Evolutionary conservation across 1,284 basidiomycete species (phyloP), one percentile per base, ranked within the genome.

Genomic region (Cryptococcus deneoformans): DNA sequence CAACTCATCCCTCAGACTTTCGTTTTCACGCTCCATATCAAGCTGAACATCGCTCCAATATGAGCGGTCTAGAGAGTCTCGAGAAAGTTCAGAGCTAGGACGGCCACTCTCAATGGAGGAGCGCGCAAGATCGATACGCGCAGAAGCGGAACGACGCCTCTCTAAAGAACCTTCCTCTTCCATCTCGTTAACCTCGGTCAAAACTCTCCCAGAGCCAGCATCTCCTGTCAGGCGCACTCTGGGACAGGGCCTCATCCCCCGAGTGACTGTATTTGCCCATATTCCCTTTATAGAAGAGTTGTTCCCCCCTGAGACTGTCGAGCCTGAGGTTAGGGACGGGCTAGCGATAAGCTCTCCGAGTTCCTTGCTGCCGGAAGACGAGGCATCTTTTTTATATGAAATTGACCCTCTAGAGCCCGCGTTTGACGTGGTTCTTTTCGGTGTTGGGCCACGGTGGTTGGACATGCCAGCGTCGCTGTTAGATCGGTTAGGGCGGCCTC

Each of bases 21-120:
- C 71, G 16, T 71, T 54, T 62, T 77, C 72, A 64, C 74, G 60
- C 58, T 73, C 72, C 54, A 70, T 48, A 44, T 76, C 74, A n/a
- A 75, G 54, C 16, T 63, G 58, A 4, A 56, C 57, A 46, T 64
- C 59, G n/a, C 59, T 38, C 62, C 62, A 64, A 10, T 55, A 36
- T 46, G 52, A 53, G 9, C 48, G 52, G 53, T 62, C 58, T 11
- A 47, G 14, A 8, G 46, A 47, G 1, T 47, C 46, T 53, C 61
- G 63, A n/a, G 58, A 61, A 36, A 54, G 39, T 40, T 68, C 66
- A 16, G 52, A 52, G 34, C 57, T 62, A 20, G 57, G 24, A 24
- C 60, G 45, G 8, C 58, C 55, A 42, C 58, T 56, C 20, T 54
- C 55, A 40, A 36, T 48, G 34, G 53, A 53, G 3, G 29, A 29